Base-by-base conservation (phyloP, 371 early-diverging fungal species). In the Mucor saturninus region DNA sequence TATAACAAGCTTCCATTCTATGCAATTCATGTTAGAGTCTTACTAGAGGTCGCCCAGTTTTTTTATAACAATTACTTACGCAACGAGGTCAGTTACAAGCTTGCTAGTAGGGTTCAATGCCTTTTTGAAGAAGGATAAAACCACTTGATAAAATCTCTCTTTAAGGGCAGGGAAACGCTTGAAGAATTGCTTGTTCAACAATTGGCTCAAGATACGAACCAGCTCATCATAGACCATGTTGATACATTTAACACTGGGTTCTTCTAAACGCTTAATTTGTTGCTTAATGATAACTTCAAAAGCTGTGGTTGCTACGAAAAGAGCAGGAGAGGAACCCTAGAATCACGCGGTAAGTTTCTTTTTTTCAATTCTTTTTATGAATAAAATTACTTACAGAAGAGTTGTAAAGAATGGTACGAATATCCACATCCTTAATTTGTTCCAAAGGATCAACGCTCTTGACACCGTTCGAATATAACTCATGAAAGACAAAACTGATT, bases 401-500 rank as follows among this genome's bases (percentile, higher is more conserved):
- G 80, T 99, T 99, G 84, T 98, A 98, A 42, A 99, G 79, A 53
- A 98, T 93, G 5, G 95, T 98, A 62, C 99, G 91, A 73, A 99
- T 99, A 76, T 99, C 98, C 1, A 91, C 88, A 76, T 99, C 99
- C 70, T 98, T 97, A 70, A 97, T 90, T 67, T 96, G 95, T 61
- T 97, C 98, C 54, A 99, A 92, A 9, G 98, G 96, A 75, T 99
- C 97, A 69, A 99, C 87, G 29, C 85, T 80, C 58, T 94, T 93
- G 68, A 99, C 87, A 46, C 95, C 97, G 67, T 88, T 87, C n/a
- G 92, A 82, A 71, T 89, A 99, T 48, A 98, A 89, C 69, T 96
- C 96, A 75, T 99, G 98, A 80, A 99, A 97, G 46, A 99, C 98
- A 87, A 95, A 99, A 67, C 92, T 89, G 58, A 99, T 95, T 71